A percentile compares a stretch with the other conserved stretches of the same genome.
Evolutionary conservation across 2,329 filamentous ascomycete genomes (phyloP).

Genomic region (Diplodia scrobiculata): DNA sequence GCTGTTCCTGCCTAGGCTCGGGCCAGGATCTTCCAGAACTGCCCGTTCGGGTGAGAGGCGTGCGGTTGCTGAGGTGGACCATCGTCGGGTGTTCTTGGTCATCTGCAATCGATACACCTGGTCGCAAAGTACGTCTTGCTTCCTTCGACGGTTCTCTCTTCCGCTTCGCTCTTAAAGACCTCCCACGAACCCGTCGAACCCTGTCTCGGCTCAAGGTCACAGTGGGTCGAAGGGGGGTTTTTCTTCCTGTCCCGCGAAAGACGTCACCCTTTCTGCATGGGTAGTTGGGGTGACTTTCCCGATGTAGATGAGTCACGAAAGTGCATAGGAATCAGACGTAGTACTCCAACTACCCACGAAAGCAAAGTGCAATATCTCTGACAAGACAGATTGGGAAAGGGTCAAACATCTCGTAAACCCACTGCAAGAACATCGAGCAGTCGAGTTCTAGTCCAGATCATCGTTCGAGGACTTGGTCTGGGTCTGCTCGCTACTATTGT

Average conservation of each 20-base stretch:
- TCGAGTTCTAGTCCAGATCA: conserved; percentile 19
- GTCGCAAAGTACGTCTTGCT: neutral
- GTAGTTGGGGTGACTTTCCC: neutral
- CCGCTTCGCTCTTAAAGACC: neutral
- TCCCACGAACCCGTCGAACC: neutral
- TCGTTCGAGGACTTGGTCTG: neutral
- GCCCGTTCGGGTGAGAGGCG: neutral
- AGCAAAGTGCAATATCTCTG: neutral
- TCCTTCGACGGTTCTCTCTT: neutral
- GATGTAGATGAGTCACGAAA: neutral
- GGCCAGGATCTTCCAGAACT: neutral
- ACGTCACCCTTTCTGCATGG: neutral
- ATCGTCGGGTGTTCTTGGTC: neutral
- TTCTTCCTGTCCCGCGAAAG: neutral
- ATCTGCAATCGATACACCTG: neutral
- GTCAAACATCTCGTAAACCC: neutral
- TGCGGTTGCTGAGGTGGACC: neutral
- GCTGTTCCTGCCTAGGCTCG: neutral
- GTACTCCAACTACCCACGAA: neutral
- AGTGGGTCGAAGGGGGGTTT: neutral
- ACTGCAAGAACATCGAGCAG: neutral
- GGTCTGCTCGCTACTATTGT: neutral
- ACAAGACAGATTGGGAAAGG: neutral
- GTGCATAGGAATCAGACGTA: neutral
- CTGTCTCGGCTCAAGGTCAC: neutral